A percentile compares a stretch with the other conserved stretches of the same genome.
These are phyloP conservation scores for Trichoderma koningii DNA, from an alignment of 2,329 filamentous ascomycete species.

Conservation along the genomic window DNA sequence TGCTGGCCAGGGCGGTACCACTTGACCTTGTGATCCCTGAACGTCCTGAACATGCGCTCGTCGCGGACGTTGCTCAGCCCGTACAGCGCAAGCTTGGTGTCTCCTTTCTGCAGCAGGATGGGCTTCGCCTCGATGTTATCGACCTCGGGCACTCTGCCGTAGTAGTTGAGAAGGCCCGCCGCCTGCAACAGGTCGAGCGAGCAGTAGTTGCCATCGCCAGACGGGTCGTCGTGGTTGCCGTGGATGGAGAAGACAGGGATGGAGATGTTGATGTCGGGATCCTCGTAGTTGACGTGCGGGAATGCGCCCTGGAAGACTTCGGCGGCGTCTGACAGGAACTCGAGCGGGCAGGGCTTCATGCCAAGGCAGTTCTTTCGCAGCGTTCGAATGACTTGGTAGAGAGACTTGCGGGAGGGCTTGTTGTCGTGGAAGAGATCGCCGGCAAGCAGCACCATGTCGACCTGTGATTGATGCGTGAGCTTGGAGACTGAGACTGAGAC, in stretches of 20 bases:
- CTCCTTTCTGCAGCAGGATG: conserved; percentile 87
- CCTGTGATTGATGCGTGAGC: conserved; percentile 43
- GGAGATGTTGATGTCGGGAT: conserved; percentile 93
- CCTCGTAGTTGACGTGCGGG: conserved; percentile 95
- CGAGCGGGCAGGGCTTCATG: conserved; percentile 91
- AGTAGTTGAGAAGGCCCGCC: conserved; percentile 92
- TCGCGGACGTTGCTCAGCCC: conserved; percentile 96
- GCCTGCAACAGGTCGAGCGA: conserved; percentile 89
- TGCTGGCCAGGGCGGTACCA: conserved; percentile 85
- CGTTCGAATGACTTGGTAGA: conserved; percentile 97
- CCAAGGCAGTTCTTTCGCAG: conserved; percentile 91
- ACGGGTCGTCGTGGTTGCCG: conserved; percentile 96
- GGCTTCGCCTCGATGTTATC: conserved; percentile 94
- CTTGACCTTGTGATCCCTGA: conserved; percentile 88
- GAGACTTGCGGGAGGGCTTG: conserved; percentile 89
- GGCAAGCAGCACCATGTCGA: conserved; percentile 95
- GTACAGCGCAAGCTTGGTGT: conserved; percentile 89
- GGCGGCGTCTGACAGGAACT: conserved; percentile 90
- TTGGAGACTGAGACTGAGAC: not conserved
- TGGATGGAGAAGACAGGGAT: conserved; percentile 99
- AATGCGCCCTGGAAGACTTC: conserved; percentile 90
- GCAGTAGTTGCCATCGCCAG: conserved; percentile 90
- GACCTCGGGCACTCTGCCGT: conserved; percentile 84
- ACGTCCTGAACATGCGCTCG: conserved; percentile 90
- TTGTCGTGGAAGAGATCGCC: conserved; percentile 98